Base-by-base conservation (phyloP, 2,329 filamentous ascomycete genomes). In the Fusarium pilosicola region DNA sequence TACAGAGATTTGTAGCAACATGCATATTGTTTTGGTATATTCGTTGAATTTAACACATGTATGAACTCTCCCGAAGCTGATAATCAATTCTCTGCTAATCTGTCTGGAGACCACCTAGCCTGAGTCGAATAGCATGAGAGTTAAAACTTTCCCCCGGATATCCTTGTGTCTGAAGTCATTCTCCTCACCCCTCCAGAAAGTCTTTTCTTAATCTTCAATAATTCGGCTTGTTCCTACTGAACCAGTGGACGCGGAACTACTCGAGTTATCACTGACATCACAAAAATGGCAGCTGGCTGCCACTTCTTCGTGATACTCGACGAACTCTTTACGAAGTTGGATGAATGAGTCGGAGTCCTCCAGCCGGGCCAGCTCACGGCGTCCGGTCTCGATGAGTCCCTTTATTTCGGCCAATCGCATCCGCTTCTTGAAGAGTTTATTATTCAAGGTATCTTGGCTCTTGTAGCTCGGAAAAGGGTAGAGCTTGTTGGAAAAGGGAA, bases 351-450 rank as follows among this genome's bases (percentile, higher is more conserved):
- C 60, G 13, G 59, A 68, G 1, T 39, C 61, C 8, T 65, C 60
- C 24, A 74, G 55, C 6, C 71, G 49, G 20, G 71, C 67, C 11
- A 62, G 32, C 56, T 74, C 71, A 36, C 68, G 59, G 18, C 46
- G 46, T 6, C 71, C 71, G 15, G 46, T 34, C 10, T 41, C 24
- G 10, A 74, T 22, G 13, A 51, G 56, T 5, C 28, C 46, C 34
- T 73, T 63, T 2, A 68, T 55, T 30, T n/a, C 32, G 41, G 32
- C 42, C 20, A 72, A 20, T 9, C 49, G 30, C 9, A 13, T 3
- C 6, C 44, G 57, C 2, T 39, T 13, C 18, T 52, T 26, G 22
- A 34, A 51, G 30, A 34, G 48, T 12, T 7, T 24, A 5, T 20
- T 7, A 20, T 5, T 13, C 22, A 51, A 34, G 30, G 13, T 6